Percentiles rank a stretch among this genome's conserved stretches.
Evolutionary conservation across 2,329 filamentous ascomycete species (phyloP).

Genomic region (Paracoccidioides brasiliensis): DNA sequence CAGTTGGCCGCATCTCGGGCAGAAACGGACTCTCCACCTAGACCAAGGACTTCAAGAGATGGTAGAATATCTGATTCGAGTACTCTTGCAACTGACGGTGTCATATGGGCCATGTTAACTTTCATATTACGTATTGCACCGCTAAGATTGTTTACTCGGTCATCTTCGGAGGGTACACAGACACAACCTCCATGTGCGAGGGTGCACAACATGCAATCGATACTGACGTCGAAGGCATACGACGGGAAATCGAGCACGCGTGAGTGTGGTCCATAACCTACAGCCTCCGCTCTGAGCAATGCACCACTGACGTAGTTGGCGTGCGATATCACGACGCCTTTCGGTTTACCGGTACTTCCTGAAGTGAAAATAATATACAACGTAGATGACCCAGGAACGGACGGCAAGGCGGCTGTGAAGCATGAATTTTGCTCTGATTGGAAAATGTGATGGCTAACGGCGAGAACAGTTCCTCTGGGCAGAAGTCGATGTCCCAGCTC

Average conservation of each 20-base stretch:
- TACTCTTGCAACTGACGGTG: constrained; percentile 43
- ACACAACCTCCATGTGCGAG: constrained; percentile 46
- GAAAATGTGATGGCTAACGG: constrained; percentile 3
- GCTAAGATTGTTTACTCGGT: constrained; percentile 38
- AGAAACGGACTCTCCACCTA: constrained; percentile 35
- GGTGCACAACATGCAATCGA: constrained; percentile 43
- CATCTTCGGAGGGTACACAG: constrained; percentile 42
- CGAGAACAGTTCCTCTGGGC: constrained; percentile 4
- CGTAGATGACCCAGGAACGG: constrained; percentile 8
- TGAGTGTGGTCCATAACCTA: constrained; percentile 37
- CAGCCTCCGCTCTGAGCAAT: constrained; percentile 38
- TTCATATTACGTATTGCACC: constrained; percentile 38
- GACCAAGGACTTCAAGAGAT: constrained; percentile 27
- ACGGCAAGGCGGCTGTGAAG: background rate
- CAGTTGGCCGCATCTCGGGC: constrained; percentile 30
- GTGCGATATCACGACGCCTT: constrained; percentile 51
- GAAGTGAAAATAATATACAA: constrained; percentile 50
- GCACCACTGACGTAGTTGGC: constrained; percentile 45
- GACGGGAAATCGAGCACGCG: constrained; percentile 49
- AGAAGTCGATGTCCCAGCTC: constrained; percentile 5
- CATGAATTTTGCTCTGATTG: background rate
- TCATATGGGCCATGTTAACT: constrained; percentile 46
- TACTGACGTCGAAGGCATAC: constrained; percentile 41
- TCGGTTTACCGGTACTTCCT: constrained; percentile 41
- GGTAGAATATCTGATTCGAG: constrained; percentile 31